Evolutionary conservation across 805 yeast genomes (phyloP).

Genomic region (Candida odintsovae): DNA sequence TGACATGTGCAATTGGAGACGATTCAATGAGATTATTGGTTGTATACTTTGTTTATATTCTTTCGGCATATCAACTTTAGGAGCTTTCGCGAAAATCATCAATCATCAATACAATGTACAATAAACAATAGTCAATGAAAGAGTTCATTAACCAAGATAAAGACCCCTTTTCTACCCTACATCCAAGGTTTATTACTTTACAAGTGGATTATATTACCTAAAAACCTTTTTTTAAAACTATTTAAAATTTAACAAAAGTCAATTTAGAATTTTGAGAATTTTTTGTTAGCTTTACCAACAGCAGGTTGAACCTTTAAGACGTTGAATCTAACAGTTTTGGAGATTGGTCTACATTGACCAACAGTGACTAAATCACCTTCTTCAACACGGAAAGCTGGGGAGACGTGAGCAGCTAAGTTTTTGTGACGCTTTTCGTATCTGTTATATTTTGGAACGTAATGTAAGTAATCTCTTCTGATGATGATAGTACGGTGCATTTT

Average conservation of each 20-base stretch:
- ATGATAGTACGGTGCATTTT: constrained; percentile 99
- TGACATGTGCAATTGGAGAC: neutral
- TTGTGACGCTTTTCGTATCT: constrained; percentile 99
- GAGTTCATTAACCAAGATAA: too few species aligned
- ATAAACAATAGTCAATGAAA: too few species aligned
- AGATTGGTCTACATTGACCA: constrained; percentile 99
- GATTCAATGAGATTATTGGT: too few species aligned
- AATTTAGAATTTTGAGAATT: constrained; percentile 90
- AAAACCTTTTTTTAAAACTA: neutral
- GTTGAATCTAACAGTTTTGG: constrained; percentile 99
- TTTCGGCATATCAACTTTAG: too few species aligned
- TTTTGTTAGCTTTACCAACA: constrained; percentile 83
- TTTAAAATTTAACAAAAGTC: constrained; percentile 4
- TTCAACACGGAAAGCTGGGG: constrained; percentile 99
- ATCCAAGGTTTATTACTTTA: constrained; percentile 4
- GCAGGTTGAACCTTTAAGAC: constrained; percentile 93
- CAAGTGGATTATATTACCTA: constrained; percentile 10
- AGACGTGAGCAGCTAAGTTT: constrained; percentile 99
- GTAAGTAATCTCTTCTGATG: constrained; percentile 99
- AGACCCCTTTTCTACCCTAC: too few species aligned
- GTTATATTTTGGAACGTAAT: constrained; percentile 99
- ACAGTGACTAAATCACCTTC: constrained; percentile 99
- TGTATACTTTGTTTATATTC: neutral
- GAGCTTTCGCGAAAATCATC: neutral
- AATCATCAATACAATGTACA: too few species aligned